Percentiles rank a stretch among this genome's conserved stretches.
These are phyloP conservation scores for Thinopyrum elongatum DNA, from an alignment of 176 grass and related monocot species.

Conservation along the genomic window DNA sequence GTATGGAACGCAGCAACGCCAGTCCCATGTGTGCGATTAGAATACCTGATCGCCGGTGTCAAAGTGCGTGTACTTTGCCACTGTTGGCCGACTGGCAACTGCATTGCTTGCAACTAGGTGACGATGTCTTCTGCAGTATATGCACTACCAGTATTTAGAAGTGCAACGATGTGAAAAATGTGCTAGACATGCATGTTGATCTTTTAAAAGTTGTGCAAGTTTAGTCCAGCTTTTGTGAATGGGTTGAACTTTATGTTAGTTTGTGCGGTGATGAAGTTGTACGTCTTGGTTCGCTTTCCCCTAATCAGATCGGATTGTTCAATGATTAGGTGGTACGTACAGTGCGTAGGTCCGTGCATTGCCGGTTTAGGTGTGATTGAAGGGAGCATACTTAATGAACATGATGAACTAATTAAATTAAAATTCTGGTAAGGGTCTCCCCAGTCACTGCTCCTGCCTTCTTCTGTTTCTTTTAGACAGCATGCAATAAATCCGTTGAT, in stretches of 20 bases:
- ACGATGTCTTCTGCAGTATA: not conserved
- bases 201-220: not conserved
- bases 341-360: not conserved
- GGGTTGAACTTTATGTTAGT: conserved; percentile 3
- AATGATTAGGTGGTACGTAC: conserved; percentile 3
- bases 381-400: conserved; percentile 3
- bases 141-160: not conserved
- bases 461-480: not conserved
- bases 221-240: not conserved
- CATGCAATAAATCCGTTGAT: not conserved
- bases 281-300: not conserved
- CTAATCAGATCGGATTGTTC: not conserved
- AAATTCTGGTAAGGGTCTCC: not conserved
- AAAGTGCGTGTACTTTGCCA: conserved; percentile 21
- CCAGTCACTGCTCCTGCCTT: not conserved
- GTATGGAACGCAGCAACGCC: conserved; percentile 2
- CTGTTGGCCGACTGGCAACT: conserved; percentile 27
- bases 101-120: not conserved
- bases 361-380: conserved; percentile 19
- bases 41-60: conserved; percentile 15
- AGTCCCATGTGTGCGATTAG: conserved; percentile 30
- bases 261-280: not conserved
- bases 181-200: not conserved
- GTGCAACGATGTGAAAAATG: conserved; percentile 20
- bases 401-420: not conserved